A percentile compares a stretch with the other conserved stretches of the same genome.
Evolutionary conservation across 306 rosid genomes (phyloP).

Genomic region (Sechiopsis laciniata): DNA sequence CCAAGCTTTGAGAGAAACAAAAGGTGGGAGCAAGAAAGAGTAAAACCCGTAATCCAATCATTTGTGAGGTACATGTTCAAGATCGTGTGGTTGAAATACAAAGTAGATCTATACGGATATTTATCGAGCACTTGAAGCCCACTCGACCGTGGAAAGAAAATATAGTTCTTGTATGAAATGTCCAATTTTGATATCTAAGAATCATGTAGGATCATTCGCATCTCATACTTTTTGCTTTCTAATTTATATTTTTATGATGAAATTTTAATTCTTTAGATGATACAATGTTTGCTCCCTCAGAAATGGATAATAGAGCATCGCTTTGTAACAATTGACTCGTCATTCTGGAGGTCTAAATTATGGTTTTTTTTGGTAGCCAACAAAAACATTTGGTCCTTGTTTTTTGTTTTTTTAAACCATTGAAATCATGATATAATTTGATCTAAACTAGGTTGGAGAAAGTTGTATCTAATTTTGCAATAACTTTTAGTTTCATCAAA

Average conservation of each 20-base stretch:
- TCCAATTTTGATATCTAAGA: constrained; percentile 13
- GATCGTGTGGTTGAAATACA: not conserved
- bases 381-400: not conserved
- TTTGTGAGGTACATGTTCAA: constrained; percentile 2
- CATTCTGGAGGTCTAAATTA: not conserved
- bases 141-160: not conserved
- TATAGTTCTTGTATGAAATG: constrained; percentile 8
- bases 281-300: not conserved
- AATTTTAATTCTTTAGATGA: not conserved
- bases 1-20: constrained; percentile 43
- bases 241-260: constrained; percentile 2
- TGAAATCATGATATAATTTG: no score
- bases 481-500: no score
- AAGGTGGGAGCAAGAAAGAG: constrained; percentile 20
- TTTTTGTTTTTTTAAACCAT: no score
- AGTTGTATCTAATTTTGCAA: no score
- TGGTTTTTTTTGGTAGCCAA: not conserved
- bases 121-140: not conserved
- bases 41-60: not conserved
- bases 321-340: not conserved
- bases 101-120: not conserved
- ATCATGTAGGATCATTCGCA: constrained; percentile 13
- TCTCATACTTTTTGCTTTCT: not conserved
- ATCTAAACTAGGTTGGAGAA: no score
- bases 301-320: not conserved